These are phyloP conservation scores for Pseudogymnoascus sp. DNA, from an alignment of 2,329 filamentous ascomycete genomes.

Conservation along the genomic window DNA sequence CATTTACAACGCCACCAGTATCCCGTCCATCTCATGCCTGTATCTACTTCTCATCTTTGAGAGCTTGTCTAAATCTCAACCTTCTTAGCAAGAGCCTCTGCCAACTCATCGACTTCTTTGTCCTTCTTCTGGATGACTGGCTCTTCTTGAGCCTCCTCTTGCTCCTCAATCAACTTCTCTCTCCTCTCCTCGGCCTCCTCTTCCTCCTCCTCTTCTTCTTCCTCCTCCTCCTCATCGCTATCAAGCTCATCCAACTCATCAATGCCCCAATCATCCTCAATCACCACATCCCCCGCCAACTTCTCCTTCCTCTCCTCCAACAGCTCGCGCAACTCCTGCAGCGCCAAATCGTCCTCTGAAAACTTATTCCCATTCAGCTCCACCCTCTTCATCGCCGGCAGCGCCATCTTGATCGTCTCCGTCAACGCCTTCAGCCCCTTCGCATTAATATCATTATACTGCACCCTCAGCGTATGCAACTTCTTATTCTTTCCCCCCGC, in stretches of 20 bases:
- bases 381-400: slow-evolving; percentile 73
- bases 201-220: slow-evolving; percentile 55
- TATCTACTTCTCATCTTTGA: neutral
- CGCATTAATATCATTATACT: slow-evolving; percentile 89
- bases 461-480: slow-evolving; percentile 71
- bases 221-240: slow-evolving; percentile 58
- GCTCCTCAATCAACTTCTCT: slow-evolving; percentile 61
- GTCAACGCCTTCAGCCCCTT: slow-evolving; percentile 64
- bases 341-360: slow-evolving; percentile 67
- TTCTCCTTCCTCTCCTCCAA: slow-evolving; percentile 73
- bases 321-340: slow-evolving; percentile 59
- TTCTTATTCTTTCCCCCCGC: slow-evolving; percentile 66
- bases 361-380: slow-evolving; percentile 98
- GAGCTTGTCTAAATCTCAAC: slow-evolving; percentile 7
- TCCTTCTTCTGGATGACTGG: slow-evolving; percentile 63
- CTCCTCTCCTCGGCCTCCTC: slow-evolving; percentile 53
- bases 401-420: slow-evolving; percentile 53
- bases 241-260: slow-evolving; percentile 71
- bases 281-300: slow-evolving; percentile 52
- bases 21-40: neutral
- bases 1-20: slow-evolving; percentile 5
- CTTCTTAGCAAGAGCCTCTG: slow-evolving; percentile 64
- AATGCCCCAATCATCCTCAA: slow-evolving; percentile 75
- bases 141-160: slow-evolving; percentile 63
- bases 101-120: slow-evolving; percentile 72